Evolutionary conservation across 345 rosid genomes (phyloP).

Genomic region (Salix caprea): DNA sequence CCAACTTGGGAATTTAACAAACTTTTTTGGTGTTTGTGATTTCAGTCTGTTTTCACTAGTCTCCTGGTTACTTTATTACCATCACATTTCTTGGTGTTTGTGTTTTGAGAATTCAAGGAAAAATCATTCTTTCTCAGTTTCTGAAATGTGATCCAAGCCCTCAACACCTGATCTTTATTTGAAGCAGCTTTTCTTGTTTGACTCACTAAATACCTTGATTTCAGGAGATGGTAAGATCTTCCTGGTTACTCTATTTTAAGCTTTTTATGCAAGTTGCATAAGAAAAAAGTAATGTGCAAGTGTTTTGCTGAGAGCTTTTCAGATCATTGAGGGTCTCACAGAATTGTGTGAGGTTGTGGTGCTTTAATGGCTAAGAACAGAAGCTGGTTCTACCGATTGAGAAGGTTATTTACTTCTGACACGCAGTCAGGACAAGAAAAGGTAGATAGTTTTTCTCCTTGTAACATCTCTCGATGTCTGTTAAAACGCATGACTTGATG

Average conservation of each 20-base stretch:
- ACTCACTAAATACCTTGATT: conserved; percentile 20
- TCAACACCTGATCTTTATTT: conserved; percentile 13
- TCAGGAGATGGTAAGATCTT: conserved; percentile 34
- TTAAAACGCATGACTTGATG: background rate
- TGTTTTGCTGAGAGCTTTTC: background rate
- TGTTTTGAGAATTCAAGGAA: conserved; percentile 23
- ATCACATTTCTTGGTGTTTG: conserved; percentile 25
- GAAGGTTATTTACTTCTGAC: conserved; percentile 63
- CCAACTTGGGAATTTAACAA: conserved; percentile 10
- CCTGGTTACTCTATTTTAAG: conserved; percentile 2
- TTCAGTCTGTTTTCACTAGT: background rate
- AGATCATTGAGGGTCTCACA: background rate
- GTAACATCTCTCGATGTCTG: background rate
- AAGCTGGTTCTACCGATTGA: conserved; percentile 65
- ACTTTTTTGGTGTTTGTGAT: conserved; percentile 24
- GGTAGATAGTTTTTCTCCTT: conserved; percentile 31
- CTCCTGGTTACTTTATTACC: background rate
- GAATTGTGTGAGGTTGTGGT: conserved; percentile 27
- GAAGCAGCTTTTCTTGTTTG: conserved; percentile 20
- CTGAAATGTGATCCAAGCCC: conserved; percentile 6
- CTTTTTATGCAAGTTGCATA: background rate
- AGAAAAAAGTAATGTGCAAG: background rate
- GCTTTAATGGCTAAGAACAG: conserved; percentile 65
- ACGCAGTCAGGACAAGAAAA: conserved; percentile 44
- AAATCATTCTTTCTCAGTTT: conserved; percentile 16